Base-by-base conservation (phyloP, 495 filamentous ascomycete species). In the Tetracladium setigerum region DNA sequence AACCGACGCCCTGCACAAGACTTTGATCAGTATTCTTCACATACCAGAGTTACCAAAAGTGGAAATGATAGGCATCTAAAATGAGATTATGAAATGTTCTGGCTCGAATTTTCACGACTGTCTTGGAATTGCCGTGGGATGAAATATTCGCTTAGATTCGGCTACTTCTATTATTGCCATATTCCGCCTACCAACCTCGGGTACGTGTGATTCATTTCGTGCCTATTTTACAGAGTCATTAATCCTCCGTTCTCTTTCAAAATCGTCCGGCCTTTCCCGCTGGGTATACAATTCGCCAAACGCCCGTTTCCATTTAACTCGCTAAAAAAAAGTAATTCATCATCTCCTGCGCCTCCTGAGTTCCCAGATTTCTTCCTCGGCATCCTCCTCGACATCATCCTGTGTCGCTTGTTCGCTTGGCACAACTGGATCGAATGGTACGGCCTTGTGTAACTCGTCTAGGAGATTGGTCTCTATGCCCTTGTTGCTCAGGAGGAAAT, bases 401-500 rank as follows among this genome's bases (percentile, higher is more conserved):
- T 3, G 22, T 27, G 7, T 27, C 7, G 22, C 22, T 27, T 33
- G 17, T 27, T 2, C 32, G 4, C 30, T 30, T 33, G 30, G 13
- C 4, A 6, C 38, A 41, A 13, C n/a, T 24, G 15, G 14, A 13
- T 41, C 18, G 2, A 17, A 6, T 41, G n/a, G 12, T 17, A 4
- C 4, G 2, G 13, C 36, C 16, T 48, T 18, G 27, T 46, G 18
- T 27, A 44, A 30, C 19, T 57, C 50, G 2, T 51, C 44, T 1
- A 45, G 13, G 4, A 50, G 27, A 22, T 30, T 43, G 9, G 55
- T 67, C 53, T 78, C 74, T 30, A 77, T 76, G 7, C 75, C 74
- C 36, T 77, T 79, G 53, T 82, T 78, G 1, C 79, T 77, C 33
- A 85, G 67, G 38, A 92, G 64, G 58, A 84, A 95, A 41, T 83